Conservation (phyloP, 495 filamentous ascomycete species). For the Tuber umbilicatum region DNA sequence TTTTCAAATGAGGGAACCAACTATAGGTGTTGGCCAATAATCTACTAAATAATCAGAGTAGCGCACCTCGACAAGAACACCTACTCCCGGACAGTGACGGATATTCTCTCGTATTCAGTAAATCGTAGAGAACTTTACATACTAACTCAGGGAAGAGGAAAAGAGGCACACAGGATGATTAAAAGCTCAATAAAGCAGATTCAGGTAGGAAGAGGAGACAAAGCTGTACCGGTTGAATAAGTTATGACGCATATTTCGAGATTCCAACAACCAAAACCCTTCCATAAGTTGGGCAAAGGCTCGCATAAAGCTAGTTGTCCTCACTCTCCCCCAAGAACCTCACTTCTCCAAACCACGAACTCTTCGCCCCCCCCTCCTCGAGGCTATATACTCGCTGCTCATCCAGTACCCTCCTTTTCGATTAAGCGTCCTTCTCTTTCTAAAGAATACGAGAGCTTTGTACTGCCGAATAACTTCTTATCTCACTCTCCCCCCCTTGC, state of each 20-base stretch:
- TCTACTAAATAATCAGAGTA: neutral
- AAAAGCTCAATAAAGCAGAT: neutral
- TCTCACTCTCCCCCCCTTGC: neutral
- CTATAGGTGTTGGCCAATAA: no score
- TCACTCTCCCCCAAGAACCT: neutral
- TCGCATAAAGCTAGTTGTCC: constrained; percentile 5
- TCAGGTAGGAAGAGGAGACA: neutral
- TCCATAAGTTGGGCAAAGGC: neutral
- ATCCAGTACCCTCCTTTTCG: neutral
- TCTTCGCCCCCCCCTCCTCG: neutral
- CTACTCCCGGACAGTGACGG: neutral
- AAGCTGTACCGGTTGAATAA: neutral
- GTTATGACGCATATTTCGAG: no score
- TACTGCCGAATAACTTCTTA: neutral
- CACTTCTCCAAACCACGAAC: neutral
- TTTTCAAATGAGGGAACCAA: neutral
- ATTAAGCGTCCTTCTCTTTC: constrained; percentile 1
- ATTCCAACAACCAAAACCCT: neutral
- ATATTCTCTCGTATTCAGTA: neutral
- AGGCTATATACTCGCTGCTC: neutral
- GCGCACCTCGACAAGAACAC: neutral
- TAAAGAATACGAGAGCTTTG: neutral
- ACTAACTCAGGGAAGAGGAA: neutral
- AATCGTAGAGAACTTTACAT: neutral
- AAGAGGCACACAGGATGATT: neutral